Evolutionary conservation across 2,329 filamentous ascomycete species (phyloP).

Genomic region (Leptographium procerum): DNA sequence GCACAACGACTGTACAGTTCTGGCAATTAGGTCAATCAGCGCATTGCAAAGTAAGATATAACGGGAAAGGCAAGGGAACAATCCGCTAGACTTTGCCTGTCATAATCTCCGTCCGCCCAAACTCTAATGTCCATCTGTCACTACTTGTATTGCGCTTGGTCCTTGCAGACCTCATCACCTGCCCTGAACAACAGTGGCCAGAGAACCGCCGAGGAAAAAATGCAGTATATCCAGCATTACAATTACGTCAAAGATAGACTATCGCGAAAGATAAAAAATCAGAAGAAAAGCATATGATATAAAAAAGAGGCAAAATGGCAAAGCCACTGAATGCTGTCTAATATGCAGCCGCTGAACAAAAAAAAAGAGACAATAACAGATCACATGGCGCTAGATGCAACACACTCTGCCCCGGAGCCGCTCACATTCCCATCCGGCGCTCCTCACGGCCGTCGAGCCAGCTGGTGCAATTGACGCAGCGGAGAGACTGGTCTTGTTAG

Average conservation of each 20-base stretch:
- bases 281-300: background rate
- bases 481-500: constrained; percentile 22
- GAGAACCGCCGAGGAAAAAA: background rate
- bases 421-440: constrained; percentile 8
- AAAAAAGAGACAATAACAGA: background rate
- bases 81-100: no score
- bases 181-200: background rate
- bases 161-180: background rate
- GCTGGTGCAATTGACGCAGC: constrained; percentile 39
- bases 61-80: no score
- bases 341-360: background rate
- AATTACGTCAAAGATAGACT: background rate
- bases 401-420: background rate
- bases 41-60: no score
- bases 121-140: background rate
- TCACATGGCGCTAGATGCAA: background rate
- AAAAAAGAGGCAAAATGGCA: no score
- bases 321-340: no score
- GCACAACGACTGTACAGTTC: background rate
- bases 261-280: background rate
- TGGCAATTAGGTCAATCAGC: no score
- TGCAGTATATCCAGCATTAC: background rate
- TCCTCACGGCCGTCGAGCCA: constrained; percentile 42
- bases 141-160: background rate
- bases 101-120: background rate